Percentiles rank a stretch among this genome's conserved stretches.
Evolutionary conservation across 2,329 filamentous ascomycete species (phyloP).

Genomic region (Microcyclospora tardicrescens): DNA sequence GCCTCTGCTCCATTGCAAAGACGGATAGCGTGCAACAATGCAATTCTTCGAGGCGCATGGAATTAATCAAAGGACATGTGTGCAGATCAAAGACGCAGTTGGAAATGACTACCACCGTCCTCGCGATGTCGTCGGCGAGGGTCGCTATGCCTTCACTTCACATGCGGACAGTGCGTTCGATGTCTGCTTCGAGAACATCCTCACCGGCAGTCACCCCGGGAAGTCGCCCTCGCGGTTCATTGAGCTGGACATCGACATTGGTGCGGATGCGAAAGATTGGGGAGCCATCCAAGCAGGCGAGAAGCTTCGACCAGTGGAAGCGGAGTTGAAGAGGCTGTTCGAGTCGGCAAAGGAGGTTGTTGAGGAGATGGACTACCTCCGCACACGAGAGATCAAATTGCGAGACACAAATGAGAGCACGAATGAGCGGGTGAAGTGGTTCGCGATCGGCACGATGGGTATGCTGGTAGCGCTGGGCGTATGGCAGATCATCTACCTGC

Average conservation of each 20-base stretch:
- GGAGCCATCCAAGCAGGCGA: conserved; percentile 88
- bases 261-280: conserved; percentile 97
- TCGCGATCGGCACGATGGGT: conserved; percentile 85
- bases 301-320: conserved; percentile 95
- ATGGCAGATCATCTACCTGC: conserved; percentile 96
- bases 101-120: conserved; percentile 93
- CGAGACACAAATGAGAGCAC: conserved; percentile 99
- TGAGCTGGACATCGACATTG: conserved; percentile 91
- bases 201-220: conserved; percentile 39
- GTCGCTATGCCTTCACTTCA: conserved; percentile 85
- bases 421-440: conserved; percentile 97
- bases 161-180: conserved; percentile 87
- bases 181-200: conserved; percentile 85
- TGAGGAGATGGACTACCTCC: conserved; percentile 89
- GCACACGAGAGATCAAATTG: conserved; percentile 80
- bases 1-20: too few species aligned
- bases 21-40: too few species aligned
- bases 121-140: conserved; percentile 83
- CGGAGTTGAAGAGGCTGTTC: conserved; percentile 82
- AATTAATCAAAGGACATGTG: too few species aligned
- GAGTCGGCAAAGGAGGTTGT: conserved; percentile 85
- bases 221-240: conserved; percentile 52
- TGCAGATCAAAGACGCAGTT: conserved; percentile 81
- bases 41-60: too few species aligned
- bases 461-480: conserved; percentile 78